Base-by-base conservation (phyloP, 139 green algal genomes). In the Coelastrella sp. region DNA sequence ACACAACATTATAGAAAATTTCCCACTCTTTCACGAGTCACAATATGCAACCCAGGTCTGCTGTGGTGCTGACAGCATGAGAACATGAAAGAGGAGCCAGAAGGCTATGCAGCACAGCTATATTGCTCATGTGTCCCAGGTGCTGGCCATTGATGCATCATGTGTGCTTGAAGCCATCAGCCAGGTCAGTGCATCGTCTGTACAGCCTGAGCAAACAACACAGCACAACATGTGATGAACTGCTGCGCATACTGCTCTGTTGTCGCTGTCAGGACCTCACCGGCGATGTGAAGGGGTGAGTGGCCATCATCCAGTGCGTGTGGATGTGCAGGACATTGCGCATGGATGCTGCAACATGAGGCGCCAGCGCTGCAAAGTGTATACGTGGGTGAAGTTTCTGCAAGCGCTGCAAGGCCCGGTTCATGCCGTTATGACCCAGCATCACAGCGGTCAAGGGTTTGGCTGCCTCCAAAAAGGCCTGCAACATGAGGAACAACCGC, bases 371-470 rank as follows among this genome's bases (percentile, higher is more conserved):
- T 43, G 57, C 82, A 82, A 87, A 76, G 41, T 87, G 71, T 34
- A 66, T 32, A 23, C 71, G 53, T 3, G 82, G 82, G 50, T 81
- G 67, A 11, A 87, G 48, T 17, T 41, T 62, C 69, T 74, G 5
- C 35, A 87, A 21, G 25, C 57, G 38, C 71, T 87, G 69, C 57
- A 87, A 15, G 11, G 82, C 82, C 8, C 34, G 21, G 69, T 87
- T 87, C 50, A 59, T 64, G 82, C 82, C 82, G 30, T 87, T 87
- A 67, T 87, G 82, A 1, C 17, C 69, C 17, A 87, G 82, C 53
- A 87, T 82, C 13, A 87, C 71, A 9, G 51, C 69, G 19, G 69
- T 67, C n/a, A 75, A 68, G 40, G 82, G 82, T 59, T 75, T 66
- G n/a, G 82, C 82, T 38, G 40, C 59, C 6, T 87, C 35, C 15